Evolutionary conservation across 257 asterid genomes (phyloP), one percentile per base, ranked within the genome.

Genomic region (Solanum pimpinellifolium): DNA sequence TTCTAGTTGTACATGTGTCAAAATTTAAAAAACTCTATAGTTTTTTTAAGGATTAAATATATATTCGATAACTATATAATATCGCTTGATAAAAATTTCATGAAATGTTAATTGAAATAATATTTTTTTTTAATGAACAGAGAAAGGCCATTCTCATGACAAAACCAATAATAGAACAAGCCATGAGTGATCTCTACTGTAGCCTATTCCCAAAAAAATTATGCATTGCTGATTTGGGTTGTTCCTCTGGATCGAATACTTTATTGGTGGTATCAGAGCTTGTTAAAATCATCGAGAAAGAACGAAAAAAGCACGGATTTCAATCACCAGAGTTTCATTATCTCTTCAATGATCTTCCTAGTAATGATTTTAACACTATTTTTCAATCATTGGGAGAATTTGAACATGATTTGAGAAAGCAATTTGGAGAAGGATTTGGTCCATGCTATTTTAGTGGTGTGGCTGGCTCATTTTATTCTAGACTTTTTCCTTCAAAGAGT

Each of bases 351-450:
- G 98, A 94, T 86, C 97, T 95, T 39, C 95, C 96, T 0, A 86
- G 93, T n/a, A 95, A 91, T 47, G 98, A 95, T 85, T 95, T 94
- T 88, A 95, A 94, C 86, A 87, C 91, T n/a, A 89, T 95, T 39
- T 94, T 93, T 84, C 85, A 49, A 62, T 91, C 91, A 4, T 46
- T 94, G 62, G 91, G 92, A 37, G 7, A 12, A 2, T 93, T 94
- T 59, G 88, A 81, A 3, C 72, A 88, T 52, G 85, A 90, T 7
- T 31, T 94, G 0, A 66, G 11, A 21, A 78, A 77, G 2, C 89
- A 93, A 72, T 16, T 85, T 60, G 93, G 89, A 11, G 69, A 86
- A 5, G 85, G 42, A n/a, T 76, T 89, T 12, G 91, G 89, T 6
- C 88, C 89, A 0, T 93, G 93, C 5, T 92, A 88, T 44, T 91